Base-by-base conservation (phyloP, 2,329 filamentous ascomycete genomes). In the Monilinia fructigena region DNA sequence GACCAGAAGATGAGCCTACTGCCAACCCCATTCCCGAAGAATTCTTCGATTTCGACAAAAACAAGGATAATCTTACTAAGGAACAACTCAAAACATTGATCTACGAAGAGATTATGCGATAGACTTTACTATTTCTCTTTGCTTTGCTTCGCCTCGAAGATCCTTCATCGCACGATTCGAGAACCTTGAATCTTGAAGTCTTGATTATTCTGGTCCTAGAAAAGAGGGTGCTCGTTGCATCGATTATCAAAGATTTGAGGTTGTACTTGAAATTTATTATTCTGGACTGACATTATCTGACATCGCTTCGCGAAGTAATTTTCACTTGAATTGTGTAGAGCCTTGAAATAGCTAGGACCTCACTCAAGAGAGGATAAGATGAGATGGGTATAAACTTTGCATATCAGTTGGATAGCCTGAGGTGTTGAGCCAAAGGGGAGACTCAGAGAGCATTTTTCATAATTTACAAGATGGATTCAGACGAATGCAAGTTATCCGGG, bases 31-130 rank as follows among this genome's bases (percentile, higher is more conserved):
- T 99, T 75, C 95, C 95, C 28, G 94, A 98, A 79, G 94, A 97
- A 78, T 99, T 99, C 84, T 99, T 99, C 78, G 95, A 99, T 80
- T 99, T 99, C 79, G 95, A 99, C 81, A 97, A 97, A 86, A 96
- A 98, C 85, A 99, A 99, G 87, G 95, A 99, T 79, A 95, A 90
- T 75, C 81, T 99, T 76, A 97, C 91, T 83, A 99, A 99, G 82
- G 95, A 99, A 82, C 93, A 99, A 81, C 81, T 99, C 79, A 98
- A 98, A 84, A 86, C 95, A 76, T 84, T 99, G 77, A 99, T 99
- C 80, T 99, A 94, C 81, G 89, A 97, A 78, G 95, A 99, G 82
- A 98, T 98, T 75, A 98, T 77, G 76, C 68, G 76, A 72, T 77
- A 76, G 53, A 65, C 31, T 48, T 50, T 48, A n/a, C 20, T 14